These are phyloP conservation scores for Pelargonium myrrhifolium DNA, from an alignment of 441 rosid genomes.

Conservation along the genomic window DNA sequence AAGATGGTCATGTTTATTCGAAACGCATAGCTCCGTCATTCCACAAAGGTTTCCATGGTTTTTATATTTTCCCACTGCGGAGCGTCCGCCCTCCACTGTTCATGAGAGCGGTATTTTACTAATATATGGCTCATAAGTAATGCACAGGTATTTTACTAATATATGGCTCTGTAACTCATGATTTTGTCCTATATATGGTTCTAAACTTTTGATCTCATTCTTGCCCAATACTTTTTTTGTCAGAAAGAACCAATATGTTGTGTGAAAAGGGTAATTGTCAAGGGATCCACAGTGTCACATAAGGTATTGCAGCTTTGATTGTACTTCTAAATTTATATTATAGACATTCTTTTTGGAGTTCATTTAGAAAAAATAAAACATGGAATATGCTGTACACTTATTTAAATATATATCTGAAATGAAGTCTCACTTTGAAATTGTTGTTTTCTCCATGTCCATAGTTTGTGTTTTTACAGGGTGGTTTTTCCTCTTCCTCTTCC, in stretches of 20 bases:
- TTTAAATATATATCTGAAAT: background rate
- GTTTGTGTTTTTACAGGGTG: background rate
- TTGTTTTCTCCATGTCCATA: background rate
- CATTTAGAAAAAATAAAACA: background rate
- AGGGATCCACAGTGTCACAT: slow-evolving; percentile 22
- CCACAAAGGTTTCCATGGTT: slow-evolving; percentile 38
- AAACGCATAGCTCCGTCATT: slow-evolving; percentile 28
- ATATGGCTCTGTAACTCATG: background rate
- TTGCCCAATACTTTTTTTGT: slow-evolving; percentile 10
- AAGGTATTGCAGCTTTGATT: slow-evolving; percentile 28
- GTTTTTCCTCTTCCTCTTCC: background rate
- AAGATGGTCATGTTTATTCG: slow-evolving; percentile 22
- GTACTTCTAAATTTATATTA: background rate
- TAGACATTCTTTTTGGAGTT: background rate
- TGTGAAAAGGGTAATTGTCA: slow-evolving; percentile 36
- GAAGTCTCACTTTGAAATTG: background rate
- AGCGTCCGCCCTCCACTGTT: slow-evolving; percentile 29
- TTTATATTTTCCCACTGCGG: slow-evolving; percentile 46
- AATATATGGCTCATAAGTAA: no score
- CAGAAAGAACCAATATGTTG: slow-evolving; percentile 37
- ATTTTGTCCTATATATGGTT: slow-evolving; percentile 4
- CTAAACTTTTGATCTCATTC: slow-evolving; percentile 11
- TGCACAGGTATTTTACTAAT: background rate
- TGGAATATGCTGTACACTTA: background rate
- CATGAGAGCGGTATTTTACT: no score